Conservation (phyloP, 2,329 filamentous ascomycete genomes). For the Elsinoe arachidis region DNA sequence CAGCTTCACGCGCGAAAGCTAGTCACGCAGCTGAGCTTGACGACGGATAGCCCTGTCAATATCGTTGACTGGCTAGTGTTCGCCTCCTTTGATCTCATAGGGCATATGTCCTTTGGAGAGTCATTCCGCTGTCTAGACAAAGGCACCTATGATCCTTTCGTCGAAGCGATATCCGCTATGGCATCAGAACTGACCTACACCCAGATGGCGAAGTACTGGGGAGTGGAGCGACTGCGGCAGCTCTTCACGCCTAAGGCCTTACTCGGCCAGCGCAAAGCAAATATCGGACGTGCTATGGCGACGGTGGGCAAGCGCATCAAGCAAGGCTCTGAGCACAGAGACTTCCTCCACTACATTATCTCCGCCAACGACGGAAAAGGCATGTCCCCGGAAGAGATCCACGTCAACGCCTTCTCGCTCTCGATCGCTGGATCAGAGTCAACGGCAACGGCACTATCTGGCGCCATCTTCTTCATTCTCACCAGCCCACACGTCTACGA, state of each 20-base stretch:
- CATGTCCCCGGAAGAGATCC: too few species aligned
- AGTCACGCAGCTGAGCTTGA: constrained; percentile 30
- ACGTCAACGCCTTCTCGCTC: too few species aligned
- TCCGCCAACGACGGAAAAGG: constrained; percentile 1
- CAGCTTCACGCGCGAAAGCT: constrained; percentile 34
- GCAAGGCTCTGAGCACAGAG: too few species aligned
- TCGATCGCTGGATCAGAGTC: constrained; percentile 35
- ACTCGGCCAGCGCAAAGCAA: too few species aligned
- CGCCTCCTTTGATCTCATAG: constrained; percentile 23
- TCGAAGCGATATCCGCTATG: too few species aligned
- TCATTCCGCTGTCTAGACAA: constrained; percentile 25
- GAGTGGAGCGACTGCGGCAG: too few species aligned
- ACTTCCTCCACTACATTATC: constrained; percentile 22
- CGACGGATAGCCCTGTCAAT: constrained; percentile 22
- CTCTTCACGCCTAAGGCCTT: too few species aligned
- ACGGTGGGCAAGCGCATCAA: too few species aligned
- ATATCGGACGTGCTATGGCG: too few species aligned
- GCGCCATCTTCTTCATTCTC: constrained; percentile 31
- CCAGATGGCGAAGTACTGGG: too few species aligned
- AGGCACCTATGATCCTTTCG: background rate
- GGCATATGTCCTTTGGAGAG: constrained; percentile 24
- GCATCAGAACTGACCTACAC: too few species aligned
- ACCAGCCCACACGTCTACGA: constrained; percentile 25
- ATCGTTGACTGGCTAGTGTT: constrained; percentile 24
- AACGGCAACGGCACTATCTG: constrained; percentile 31